phyloP scores from a whole-genome alignment of 495 filamentous ascomycete genomes.

The Delitschia confertaspora region DNA sequence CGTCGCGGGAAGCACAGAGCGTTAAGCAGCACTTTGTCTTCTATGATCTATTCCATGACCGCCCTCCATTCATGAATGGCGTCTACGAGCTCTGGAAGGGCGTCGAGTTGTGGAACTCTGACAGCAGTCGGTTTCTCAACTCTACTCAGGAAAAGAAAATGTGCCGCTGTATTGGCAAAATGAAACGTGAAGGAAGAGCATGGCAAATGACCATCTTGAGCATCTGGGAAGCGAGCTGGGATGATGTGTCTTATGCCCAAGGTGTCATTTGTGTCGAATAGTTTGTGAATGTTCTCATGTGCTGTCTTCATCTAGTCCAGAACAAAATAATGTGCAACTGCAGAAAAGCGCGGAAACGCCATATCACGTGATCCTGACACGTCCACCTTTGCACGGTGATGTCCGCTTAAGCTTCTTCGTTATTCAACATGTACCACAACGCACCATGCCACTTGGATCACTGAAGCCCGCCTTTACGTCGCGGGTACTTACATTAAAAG shows the following conservation, averaged over 20 bases:
- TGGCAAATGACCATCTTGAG: slow-evolving; percentile 44
- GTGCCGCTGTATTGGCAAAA: slow-evolving; percentile 47
- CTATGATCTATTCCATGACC: slow-evolving; percentile 49
- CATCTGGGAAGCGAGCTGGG: slow-evolving; percentile 47
- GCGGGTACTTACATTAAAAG: too few species aligned
- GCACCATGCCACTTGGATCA: too few species aligned
- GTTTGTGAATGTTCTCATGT: too few species aligned
- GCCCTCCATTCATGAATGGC: slow-evolving; percentile 45
- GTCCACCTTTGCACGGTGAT: too few species aligned
- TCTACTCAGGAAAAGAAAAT: slow-evolving; percentile 26
- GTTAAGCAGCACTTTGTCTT: slow-evolving; percentile 52
- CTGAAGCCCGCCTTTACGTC: too few species aligned
- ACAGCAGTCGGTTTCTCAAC: slow-evolving; percentile 35
- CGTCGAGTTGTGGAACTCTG: slow-evolving; percentile 40
- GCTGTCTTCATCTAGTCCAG: too few species aligned
- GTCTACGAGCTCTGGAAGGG: slow-evolving; percentile 43
- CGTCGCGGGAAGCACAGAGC: slow-evolving; percentile 38
- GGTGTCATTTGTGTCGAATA: slow-evolving; percentile 31
- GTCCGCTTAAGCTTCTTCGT: too few species aligned
- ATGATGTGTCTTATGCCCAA: slow-evolving; percentile 41
- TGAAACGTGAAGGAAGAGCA: slow-evolving; percentile 39
- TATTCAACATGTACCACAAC: too few species aligned
- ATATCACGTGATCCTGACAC: too few species aligned
- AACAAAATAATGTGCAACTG: too few species aligned
- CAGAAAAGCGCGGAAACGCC: too few species aligned